Evolutionary conservation across 2,329 filamentous ascomycete genomes (phyloP).

Genomic region (Colletotrichum siamense): DNA sequence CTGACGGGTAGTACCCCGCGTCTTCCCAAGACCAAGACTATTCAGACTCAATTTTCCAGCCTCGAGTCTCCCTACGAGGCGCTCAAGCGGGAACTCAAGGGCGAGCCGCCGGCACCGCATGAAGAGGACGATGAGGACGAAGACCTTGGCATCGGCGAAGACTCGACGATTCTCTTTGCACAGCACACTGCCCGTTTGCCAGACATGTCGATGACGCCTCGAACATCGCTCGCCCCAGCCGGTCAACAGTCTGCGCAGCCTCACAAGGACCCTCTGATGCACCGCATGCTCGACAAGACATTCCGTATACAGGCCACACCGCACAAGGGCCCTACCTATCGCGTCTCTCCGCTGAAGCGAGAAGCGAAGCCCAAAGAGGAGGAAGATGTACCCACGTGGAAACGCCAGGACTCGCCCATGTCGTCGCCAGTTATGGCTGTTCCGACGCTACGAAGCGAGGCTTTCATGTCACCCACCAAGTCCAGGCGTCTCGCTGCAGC

Average conservation of each 20-base stretch:
- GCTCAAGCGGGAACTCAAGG: conserved; percentile 70
- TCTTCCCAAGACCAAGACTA: conserved; percentile 56
- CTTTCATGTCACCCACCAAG: conserved; percentile 78
- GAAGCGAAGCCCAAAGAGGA: conserved; percentile 29
- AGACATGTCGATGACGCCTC: conserved; percentile 68
- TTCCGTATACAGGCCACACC: conserved; percentile 95
- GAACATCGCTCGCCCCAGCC: conserved; percentile 25
- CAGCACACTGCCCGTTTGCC: conserved; percentile 62
- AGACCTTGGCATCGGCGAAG: conserved; percentile 43
- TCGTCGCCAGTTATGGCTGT: conserved; percentile 81
- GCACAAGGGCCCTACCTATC: conserved; percentile 57
- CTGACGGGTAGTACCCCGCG: conserved; percentile 73
- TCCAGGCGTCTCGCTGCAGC: conserved; percentile 49
- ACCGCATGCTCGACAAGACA: conserved; percentile 93
- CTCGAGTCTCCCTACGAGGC: conserved; percentile 80
- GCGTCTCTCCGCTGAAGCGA: conserved; percentile 51
- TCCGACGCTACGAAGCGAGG: conserved; percentile 82
- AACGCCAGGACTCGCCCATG: conserved; percentile 60
- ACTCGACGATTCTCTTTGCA: conserved; percentile 55
- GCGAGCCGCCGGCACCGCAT: conserved; percentile 34
- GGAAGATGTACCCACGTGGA: conserved; percentile 46
- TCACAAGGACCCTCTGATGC: conserved; percentile 78
- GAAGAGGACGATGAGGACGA: conserved; percentile 40
- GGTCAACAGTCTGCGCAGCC: conserved; percentile 47
- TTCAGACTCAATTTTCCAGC: conserved; percentile 61